Percentiles rank a stretch among this genome's conserved stretches.
phyloP scores from a whole-genome alignment of 106 monocot species.

The Acorus calamus region DNA sequence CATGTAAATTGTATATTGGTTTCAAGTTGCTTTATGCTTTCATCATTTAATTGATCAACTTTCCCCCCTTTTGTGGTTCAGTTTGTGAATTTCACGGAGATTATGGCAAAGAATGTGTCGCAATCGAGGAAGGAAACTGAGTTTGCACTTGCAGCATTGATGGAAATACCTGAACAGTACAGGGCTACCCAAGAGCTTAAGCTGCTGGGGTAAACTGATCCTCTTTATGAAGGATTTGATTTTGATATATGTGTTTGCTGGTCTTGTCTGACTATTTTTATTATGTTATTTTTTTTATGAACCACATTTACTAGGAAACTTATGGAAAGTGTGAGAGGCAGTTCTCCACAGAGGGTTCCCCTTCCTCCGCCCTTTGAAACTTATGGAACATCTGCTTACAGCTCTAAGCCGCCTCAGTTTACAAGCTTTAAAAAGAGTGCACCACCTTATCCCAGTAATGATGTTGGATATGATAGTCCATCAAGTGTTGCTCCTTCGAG shows the following conservation, averaged over 20 bases:
- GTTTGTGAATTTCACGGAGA: conserved; percentile 96
- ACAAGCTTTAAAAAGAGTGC: conserved; percentile 28
- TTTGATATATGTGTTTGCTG: background rate
- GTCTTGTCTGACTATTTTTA: background rate
- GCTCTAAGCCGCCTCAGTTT: conserved; percentile 21
- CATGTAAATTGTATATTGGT: background rate
- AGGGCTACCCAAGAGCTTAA: conserved; percentile 80
- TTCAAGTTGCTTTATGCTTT: background rate
- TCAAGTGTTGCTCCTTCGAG: conserved; percentile 23
- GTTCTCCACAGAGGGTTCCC: conserved; percentile 61
- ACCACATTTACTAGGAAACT: too few relatives aligned
- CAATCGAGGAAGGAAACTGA: conserved; percentile 64
- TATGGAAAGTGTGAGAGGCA: conserved; percentile 8
- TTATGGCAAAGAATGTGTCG: conserved; percentile 58
- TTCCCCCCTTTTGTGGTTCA: conserved; percentile 13
- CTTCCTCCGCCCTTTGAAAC: conserved; percentile 54
- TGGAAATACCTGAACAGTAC: conserved; percentile 92
- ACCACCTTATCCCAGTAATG: conserved; percentile 21
- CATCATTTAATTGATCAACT: background rate
- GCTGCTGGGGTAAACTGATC: conserved; percentile 53
- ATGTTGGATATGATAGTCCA: conserved; percentile 1
- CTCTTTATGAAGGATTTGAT: background rate
- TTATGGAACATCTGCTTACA: conserved; percentile 10
- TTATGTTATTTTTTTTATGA: background rate
- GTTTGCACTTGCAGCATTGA: conserved; percentile 76